phyloP scores from a whole-genome alignment of 805 yeast genomes.

The Kuraishia ogatae region DNA sequence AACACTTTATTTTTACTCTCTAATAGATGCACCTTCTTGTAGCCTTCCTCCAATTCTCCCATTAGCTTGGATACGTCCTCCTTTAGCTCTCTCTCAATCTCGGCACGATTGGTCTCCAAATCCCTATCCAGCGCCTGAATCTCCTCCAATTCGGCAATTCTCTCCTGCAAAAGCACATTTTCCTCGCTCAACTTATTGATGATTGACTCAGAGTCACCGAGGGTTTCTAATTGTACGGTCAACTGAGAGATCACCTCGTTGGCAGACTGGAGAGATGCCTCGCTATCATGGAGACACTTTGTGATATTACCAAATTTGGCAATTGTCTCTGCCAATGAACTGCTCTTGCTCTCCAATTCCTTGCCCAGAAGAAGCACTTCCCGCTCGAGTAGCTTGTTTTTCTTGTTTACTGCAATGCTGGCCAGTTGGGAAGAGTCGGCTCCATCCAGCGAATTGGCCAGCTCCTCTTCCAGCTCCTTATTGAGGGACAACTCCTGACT shows the following conservation, averaged over 20 bases:
- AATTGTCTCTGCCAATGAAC: background rate
- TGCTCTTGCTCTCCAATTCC: background rate
- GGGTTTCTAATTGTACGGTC: background rate
- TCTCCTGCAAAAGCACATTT: constrained; percentile 9
- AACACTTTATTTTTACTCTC: constrained; percentile 21
- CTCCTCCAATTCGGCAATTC: constrained; percentile 12
- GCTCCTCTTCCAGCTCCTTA: constrained; percentile 27
- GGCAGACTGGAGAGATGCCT: constrained; percentile 2
- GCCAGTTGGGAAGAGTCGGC: background rate
- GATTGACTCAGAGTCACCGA: background rate
- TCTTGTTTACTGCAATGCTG: constrained; percentile 10
- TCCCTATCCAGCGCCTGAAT: constrained; percentile 40
- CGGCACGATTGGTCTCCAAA: constrained; percentile 35
- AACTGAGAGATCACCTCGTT: background rate
- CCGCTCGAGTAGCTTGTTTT: constrained; percentile 31
- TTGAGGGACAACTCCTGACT: constrained; percentile 29
- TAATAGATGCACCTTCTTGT: constrained; percentile 13
- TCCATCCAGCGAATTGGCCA: constrained; percentile 8
- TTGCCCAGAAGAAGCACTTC: constrained; percentile 26
- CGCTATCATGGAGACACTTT: background rate
- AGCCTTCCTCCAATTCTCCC: constrained; percentile 8
- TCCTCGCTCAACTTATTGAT: constrained; percentile 7
- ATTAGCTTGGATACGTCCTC: constrained; percentile 20
- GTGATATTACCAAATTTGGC: background rate
- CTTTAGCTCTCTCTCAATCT: constrained; percentile 34